phyloP scores from a whole-genome alignment of 306 rosid species.

The Prunus dulcis region DNA sequence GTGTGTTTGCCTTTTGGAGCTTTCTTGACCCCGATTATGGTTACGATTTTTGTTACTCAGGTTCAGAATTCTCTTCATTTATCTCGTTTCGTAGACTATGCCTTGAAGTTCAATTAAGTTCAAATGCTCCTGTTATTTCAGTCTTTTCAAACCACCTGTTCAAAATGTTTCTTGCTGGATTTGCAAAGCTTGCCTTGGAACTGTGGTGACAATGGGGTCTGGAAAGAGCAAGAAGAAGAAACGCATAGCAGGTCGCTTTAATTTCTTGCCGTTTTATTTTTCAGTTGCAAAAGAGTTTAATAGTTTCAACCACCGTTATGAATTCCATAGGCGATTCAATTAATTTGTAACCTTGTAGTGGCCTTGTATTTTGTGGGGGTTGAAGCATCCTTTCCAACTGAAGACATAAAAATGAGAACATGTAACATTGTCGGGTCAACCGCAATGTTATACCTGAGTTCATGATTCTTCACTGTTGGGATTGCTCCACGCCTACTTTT shows the following conservation, averaged over 20 bases:
- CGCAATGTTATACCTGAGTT: no score
- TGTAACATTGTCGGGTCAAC: no score
- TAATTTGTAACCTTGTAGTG: not conserved
- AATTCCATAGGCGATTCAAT: not conserved
- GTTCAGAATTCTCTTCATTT: not conserved
- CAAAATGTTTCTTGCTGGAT: not conserved
- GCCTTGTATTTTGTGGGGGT: not conserved
- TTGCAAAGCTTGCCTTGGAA: not conserved
- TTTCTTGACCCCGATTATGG: constrained; percentile 34
- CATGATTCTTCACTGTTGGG: no score
- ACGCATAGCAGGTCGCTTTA: no score
- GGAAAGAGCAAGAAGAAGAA: not conserved
- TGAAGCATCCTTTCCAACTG: no score
- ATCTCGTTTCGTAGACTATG: not conserved
- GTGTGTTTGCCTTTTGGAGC: constrained; percentile 86
- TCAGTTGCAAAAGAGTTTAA: no score
- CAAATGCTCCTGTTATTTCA: not conserved
- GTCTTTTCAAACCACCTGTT: not conserved
- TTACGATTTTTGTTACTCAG: not conserved
- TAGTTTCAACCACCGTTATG: not conserved
- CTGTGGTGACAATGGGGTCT: not conserved
- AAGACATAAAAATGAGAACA: no score
- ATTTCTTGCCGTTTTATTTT: not conserved
- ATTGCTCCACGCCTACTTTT: no score
- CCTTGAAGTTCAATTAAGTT: no score